A percentile compares a stretch with the other conserved stretches of the same genome.
Conservation (phyloP, 2,329 filamentous ascomycete species). For the Aspergillus ustus region DNA sequence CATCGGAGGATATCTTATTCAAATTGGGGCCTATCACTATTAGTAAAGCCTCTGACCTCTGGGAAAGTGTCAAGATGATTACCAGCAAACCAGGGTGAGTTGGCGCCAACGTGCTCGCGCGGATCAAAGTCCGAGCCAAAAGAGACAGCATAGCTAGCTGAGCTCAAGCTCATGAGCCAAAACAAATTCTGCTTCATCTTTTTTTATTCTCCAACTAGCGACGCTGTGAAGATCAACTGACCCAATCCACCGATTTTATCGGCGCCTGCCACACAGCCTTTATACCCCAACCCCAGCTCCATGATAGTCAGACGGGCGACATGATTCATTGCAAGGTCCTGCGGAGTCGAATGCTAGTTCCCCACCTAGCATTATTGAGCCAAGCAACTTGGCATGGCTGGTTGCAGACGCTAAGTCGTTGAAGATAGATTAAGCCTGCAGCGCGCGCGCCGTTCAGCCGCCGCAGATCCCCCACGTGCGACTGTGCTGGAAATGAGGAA, state of each 20-base stretch:
- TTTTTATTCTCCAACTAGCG: neutral
- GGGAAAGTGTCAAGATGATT: neutral
- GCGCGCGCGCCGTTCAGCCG: slow-evolving; percentile 17
- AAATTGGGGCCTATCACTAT: slow-evolving; percentile 17
- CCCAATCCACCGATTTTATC: neutral
- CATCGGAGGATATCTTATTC: slow-evolving; percentile 13
- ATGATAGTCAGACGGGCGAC: neutral
- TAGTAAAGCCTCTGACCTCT: neutral
- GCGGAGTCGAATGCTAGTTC: neutral
- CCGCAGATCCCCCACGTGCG: slow-evolving; percentile 20
- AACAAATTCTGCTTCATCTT: slow-evolving; percentile 18
- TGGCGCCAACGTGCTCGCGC: slow-evolving; percentile 56
- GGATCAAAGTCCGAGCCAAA: slow-evolving; percentile 35
- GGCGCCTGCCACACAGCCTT: neutral
- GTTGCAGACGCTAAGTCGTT: neutral
- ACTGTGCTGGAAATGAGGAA: slow-evolving; percentile 3
- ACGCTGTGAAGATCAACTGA: neutral
- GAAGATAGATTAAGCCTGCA: slow-evolving; percentile 11
- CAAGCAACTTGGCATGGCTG: neutral
- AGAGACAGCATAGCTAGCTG: slow-evolving; percentile 8
- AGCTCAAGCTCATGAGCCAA: slow-evolving; percentile 18
- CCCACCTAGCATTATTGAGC: neutral
- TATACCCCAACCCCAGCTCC: neutral
- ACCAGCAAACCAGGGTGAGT: slow-evolving; percentile 60
- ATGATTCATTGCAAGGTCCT: neutral